Evolutionary conservation across 371 early-diverging fungal genomes (phyloP), one percentile per base, ranked within the genome.

Genomic region (Coemansia sp.): DNA sequence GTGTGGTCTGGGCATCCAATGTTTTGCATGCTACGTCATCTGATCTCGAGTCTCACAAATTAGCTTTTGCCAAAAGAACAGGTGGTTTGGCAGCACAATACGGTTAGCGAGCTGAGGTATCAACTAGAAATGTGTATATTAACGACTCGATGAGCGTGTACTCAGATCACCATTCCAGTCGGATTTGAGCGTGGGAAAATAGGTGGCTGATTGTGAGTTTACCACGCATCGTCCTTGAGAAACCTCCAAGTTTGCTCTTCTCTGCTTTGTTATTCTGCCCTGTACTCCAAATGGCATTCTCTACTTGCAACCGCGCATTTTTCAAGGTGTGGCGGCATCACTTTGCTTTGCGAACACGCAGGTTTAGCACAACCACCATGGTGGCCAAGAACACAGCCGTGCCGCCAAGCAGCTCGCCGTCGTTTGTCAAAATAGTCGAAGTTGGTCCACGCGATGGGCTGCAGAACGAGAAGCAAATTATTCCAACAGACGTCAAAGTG

Each of bases 361-460:
- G 65, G 11, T 61, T 72, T 11, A 51, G 73, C 46, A 64, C 55
- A 11, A 41, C 68, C 5, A 29, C 40, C n/a, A 40, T 1, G 4
- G 40, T 40, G 0, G 28, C 41, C 19, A 69, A 74, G 48, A 54
- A 51, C 54, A 58, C 48, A 5, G 19, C 13, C 1, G 32, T 28
- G 8, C 36, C 17, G 19, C n/a, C 40, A 21, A 19, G 3, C 0
- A 17, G 12, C n/a, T 29, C 36, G 19, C 52, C 67, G 9, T 70
- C 67, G 13, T 70, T 67, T 28, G 78, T 82, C 2, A 80, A 78
- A 53, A 80, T 82, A 32, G 95, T 95, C 36, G 96, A 94, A 73
- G 96, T 96, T 9, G 95, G 96, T 0, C 97, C 98, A 4, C 85
- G 98, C 21, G 98, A 98, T 79, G 98, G 98, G 44, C 84, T 98